Evolutionary conservation across 805 yeast genomes (phyloP), one percentile per base, ranked within the genome.

Genomic region (Candida awuae): DNA sequence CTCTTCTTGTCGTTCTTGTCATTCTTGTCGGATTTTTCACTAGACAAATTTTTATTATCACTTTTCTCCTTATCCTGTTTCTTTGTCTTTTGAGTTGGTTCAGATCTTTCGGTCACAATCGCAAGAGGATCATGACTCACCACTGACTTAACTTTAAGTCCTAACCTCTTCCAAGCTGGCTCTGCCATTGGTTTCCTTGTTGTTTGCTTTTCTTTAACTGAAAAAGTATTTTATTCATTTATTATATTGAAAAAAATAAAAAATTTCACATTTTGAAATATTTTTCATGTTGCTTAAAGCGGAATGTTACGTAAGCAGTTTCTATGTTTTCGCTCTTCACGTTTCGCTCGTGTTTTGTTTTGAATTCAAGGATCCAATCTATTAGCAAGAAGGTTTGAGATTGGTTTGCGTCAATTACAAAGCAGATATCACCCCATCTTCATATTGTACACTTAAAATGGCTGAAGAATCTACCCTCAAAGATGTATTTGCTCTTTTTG

Each of bases 401-500:
- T n/a, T n/a, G n/a, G n/a, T n/a, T n/a, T n/a, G n/a, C n/a, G n/a
- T n/a, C n/a, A n/a, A n/a, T n/a, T n/a, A n/a, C n/a, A n/a, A n/a
- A n/a, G n/a, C n/a, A n/a, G n/a, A n/a, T 30, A 19, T 15, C 16
- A 28, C 30, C 12, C n/a, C n/a, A n/a, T n/a, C n/a, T n/a, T n/a
- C n/a, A 8, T 8, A n/a, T n/a, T 15, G 15, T 15, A n/a, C 31
- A 14, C 17, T 9, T 21, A 22, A 6, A 28, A 44, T 41, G 44
- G 25, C 44, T 9, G 46, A 41, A 27, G 53, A 46, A 37, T 70
- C 71, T 51, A 66, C 74, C 19, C 66, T 71, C 68, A 86, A 85
- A 66, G 97, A 92, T 71, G 95, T 97, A 18, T 92, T 92, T 63
- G 92, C 97, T 10, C 77, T 92, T 33, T 92, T 90, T 58, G 98